A percentile compares a stretch with the other conserved stretches of the same genome.
These are phyloP conservation scores for Chaetomiaceae sp. DNA, from an alignment of 2,329 filamentous ascomycete genomes.

Conservation along the genomic window DNA sequence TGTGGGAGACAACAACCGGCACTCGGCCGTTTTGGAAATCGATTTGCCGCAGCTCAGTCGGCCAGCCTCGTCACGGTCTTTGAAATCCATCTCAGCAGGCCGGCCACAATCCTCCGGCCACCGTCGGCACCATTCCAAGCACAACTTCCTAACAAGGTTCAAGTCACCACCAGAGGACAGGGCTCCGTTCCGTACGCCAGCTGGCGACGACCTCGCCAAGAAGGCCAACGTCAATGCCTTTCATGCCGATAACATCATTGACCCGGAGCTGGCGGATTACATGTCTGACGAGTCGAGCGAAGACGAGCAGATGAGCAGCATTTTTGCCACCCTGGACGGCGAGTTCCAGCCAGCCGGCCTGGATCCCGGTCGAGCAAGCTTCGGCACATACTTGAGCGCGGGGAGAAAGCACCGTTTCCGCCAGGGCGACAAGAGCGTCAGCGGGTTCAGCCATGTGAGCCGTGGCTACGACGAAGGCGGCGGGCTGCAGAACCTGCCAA, in stretches of 20 bases:
- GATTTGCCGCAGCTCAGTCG: slow-evolving; percentile 76
- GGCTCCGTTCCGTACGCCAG: slow-evolving; percentile 77
- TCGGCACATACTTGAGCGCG: slow-evolving; percentile 67
- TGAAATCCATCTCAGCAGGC: slow-evolving; percentile 66
- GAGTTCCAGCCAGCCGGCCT: slow-evolving; percentile 60
- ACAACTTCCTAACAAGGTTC: slow-evolving; percentile 74
- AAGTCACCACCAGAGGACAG: slow-evolving; percentile 71
- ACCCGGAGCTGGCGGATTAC: slow-evolving; percentile 90
- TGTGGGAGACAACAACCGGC: slow-evolving; percentile 73
- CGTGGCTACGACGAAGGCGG: slow-evolving; percentile 65
- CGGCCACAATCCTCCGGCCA: slow-evolving; percentile 76
- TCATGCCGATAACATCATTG: slow-evolving; percentile 97
- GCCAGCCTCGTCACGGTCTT: slow-evolving; percentile 89
- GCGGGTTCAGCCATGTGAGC: slow-evolving; percentile 63
- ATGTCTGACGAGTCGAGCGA: slow-evolving; percentile 95
- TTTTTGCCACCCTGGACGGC: slow-evolving; percentile 71
- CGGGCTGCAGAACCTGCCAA: slow-evolving; percentile 52
- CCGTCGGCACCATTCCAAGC: slow-evolving; percentile 81
- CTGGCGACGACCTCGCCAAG: slow-evolving; percentile 60
- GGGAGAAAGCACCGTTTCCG: slow-evolving; percentile 71
- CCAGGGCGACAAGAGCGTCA: slow-evolving; percentile 70
- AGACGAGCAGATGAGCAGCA: slow-evolving; percentile 77
- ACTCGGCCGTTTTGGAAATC: slow-evolving; percentile 86
- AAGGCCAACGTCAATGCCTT: slow-evolving; percentile 79
- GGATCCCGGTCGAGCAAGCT: slow-evolving; percentile 69